These are phyloP conservation scores for Hirschfeldia incana DNA, from an alignment of 345 rosid species.

Conservation along the genomic window DNA sequence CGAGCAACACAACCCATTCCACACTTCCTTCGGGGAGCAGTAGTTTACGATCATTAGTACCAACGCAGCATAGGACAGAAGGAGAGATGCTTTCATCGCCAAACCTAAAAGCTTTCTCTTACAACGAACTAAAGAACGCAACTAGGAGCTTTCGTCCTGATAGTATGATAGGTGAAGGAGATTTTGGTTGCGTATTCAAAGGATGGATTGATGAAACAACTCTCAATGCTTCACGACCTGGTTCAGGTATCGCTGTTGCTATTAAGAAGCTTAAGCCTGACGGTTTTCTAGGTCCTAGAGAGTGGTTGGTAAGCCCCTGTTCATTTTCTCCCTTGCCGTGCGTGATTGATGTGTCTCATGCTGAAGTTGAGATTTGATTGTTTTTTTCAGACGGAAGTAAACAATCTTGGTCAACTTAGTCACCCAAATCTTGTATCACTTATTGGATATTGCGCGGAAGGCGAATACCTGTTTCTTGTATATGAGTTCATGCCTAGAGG, in stretches of 20 bases:
- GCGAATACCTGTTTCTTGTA: constrained; percentile 74
- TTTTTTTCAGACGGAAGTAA: constrained; percentile 76
- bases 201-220: constrained; percentile 87
- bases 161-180: constrained; percentile 90
- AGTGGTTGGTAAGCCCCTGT: constrained; percentile 87
- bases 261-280: constrained; percentile 93
- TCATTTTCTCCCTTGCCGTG: constrained; percentile 1
- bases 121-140: constrained; percentile 77
- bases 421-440: constrained; percentile 88
- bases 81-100: constrained; percentile 89
- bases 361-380: neutral
- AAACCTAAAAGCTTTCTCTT: constrained; percentile 71
- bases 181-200: constrained; percentile 86
- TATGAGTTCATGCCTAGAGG: constrained; percentile 97
- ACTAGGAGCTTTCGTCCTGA: constrained; percentile 89
- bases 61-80: constrained; percentile 64
- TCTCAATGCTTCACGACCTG: constrained; percentile 66
- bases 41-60: constrained; percentile 48
- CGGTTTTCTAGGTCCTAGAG: constrained; percentile 96
- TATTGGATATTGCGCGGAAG: constrained; percentile 83
- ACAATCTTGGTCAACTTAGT: constrained; percentile 90
- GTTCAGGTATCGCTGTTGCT: constrained; percentile 88
- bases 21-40: constrained; percentile 46
- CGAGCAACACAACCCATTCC: constrained; percentile 60
- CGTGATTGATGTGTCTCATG: neutral